Evolutionary conservation across 495 filamentous ascomycete species (phyloP), one percentile per base, ranked within the genome.

Genomic region (Trichoderma orchidacearum): DNA sequence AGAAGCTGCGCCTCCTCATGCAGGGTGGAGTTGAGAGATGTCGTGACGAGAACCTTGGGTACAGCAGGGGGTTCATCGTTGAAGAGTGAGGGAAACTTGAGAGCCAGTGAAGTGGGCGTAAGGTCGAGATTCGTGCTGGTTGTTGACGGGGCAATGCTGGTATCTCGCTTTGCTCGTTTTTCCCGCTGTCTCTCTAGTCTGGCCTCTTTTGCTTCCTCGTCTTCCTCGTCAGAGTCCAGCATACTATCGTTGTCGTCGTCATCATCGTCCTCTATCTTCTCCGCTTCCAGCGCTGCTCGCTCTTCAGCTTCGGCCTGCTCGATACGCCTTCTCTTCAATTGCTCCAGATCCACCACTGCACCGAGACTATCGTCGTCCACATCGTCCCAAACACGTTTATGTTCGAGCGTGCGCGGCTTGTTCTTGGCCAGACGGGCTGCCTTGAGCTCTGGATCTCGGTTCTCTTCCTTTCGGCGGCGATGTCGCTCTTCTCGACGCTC

Each of bases 331-430:
- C 84, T 75, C 73, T 88, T 91, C 66, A 87, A 74, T 61, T 83
- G 77, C 65, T 85, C 84, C 38, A 92, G 78, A 67, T 95, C 86
- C 8, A 94, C 84, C 55, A 83, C 86, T 58, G 85, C 68, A 25
- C 87, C 85, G 41, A 95, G 71, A 61, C 81, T 78, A 60, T 87
- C 89, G 48, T 85, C 84, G 56, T 87, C 86, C n/a, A 85, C 81
- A 35, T 94, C 87, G 63, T 97, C 93, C 92, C 91, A 98, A 53
- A 88, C 81, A 65, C 93, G 74, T 76, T 96, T 96, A 50, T 83
- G 80, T 59, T 97, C 93, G 23, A 96, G 79, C 2, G 89, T 96
- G 35, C 81, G 66, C 2, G 93, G 89, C 35, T 90, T 75, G 72
- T 96, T 97, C 60, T 77, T 79, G 59, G 76, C 82, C 51, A 89